Evolutionary conservation across 495 filamentous ascomycete species (phyloP).

Genomic region (Tuber magnatum): DNA sequence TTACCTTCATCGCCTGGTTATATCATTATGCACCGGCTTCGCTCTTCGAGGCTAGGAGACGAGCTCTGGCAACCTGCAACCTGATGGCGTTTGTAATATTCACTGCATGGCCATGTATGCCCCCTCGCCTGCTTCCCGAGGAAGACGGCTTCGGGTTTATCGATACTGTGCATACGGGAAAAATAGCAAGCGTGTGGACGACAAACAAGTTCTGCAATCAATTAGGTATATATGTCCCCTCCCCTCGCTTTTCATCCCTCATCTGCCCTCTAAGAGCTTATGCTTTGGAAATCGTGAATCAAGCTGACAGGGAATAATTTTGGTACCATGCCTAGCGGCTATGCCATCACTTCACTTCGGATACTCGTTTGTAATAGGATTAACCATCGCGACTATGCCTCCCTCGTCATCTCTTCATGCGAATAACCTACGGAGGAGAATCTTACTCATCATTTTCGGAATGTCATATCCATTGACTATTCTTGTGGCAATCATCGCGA

Average conservation of each 20-base stretch:
- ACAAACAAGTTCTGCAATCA: slow-evolving; percentile 63
- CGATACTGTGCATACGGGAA: slow-evolving; percentile 64
- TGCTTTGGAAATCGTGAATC: neutral
- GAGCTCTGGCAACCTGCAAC: slow-evolving; percentile 68
- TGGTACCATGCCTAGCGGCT: slow-evolving; percentile 43
- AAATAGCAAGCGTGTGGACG: slow-evolving; percentile 63
- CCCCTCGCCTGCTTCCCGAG: slow-evolving; percentile 61
- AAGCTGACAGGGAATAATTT: neutral
- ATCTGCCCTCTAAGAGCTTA: neutral
- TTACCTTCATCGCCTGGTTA: slow-evolving; percentile 59
- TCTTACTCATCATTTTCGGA: slow-evolving; percentile 47
- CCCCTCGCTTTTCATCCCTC: neutral
- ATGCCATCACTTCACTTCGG: slow-evolving; percentile 58
- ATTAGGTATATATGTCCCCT: slow-evolving; percentile 45
- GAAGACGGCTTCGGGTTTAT: slow-evolving; percentile 58
- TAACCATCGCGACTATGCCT: slow-evolving; percentile 46
- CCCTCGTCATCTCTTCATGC: slow-evolving; percentile 49
- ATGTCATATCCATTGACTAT: slow-evolving; percentile 54
- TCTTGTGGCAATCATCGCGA: slow-evolving; percentile 57
- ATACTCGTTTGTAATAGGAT: slow-evolving; percentile 55
- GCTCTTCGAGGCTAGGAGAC: slow-evolving; percentile 55
- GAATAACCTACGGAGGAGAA: slow-evolving; percentile 47
- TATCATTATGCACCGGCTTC: slow-evolving; percentile 56
- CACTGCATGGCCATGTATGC: slow-evolving; percentile 74
- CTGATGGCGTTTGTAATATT: slow-evolving; percentile 71